A percentile compares a stretch with the other conserved stretches of the same genome.
These are phyloP conservation scores for Straminergon stramineum DNA, from an alignment of 225 moss, liverwort and hornwort species.

Conservation along the genomic window DNA sequence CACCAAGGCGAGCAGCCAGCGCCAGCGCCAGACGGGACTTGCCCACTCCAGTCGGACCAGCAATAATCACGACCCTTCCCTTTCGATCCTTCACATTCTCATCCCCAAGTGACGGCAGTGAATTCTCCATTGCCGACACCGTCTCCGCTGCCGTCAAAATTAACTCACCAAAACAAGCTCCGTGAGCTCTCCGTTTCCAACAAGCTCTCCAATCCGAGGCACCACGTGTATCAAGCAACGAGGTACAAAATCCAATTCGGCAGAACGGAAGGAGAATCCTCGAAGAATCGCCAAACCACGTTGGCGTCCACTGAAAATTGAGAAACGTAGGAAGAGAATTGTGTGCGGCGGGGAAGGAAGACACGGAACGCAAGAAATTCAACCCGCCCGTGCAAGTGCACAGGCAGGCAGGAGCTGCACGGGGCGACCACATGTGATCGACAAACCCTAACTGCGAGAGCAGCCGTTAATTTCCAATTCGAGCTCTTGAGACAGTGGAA, in stretches of 20 bases:
- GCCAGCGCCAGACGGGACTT: conserved; percentile 80
- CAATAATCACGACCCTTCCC: conserved; percentile 61
- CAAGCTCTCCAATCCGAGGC: background rate
- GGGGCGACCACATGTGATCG: conserved; percentile 19
- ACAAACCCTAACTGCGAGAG: background rate
- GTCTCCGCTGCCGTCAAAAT: background rate
- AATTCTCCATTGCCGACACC: background rate
- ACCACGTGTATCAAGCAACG: background rate
- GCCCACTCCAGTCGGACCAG: conserved; percentile 81
- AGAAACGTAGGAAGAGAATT: background rate
- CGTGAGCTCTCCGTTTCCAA: background rate
- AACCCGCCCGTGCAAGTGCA: conserved; percentile 33
- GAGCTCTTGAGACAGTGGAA: background rate
- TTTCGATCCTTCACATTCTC: conserved; percentile 14
- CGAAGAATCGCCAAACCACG: background rate
- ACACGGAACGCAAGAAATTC: background rate
- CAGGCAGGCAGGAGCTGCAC: conserved; percentile 13
- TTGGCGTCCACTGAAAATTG: background rate
- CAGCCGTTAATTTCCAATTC: background rate
- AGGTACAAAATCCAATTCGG: background rate
- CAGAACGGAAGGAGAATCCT: background rate
- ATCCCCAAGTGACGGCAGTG: background rate
- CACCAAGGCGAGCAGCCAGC: conserved; percentile 60
- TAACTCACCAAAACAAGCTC: background rate
- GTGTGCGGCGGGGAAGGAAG: background rate